phyloP scores from a whole-genome alignment of 2,329 filamentous ascomycete genomes.

The Chrysoporthe cubensis region DNA sequence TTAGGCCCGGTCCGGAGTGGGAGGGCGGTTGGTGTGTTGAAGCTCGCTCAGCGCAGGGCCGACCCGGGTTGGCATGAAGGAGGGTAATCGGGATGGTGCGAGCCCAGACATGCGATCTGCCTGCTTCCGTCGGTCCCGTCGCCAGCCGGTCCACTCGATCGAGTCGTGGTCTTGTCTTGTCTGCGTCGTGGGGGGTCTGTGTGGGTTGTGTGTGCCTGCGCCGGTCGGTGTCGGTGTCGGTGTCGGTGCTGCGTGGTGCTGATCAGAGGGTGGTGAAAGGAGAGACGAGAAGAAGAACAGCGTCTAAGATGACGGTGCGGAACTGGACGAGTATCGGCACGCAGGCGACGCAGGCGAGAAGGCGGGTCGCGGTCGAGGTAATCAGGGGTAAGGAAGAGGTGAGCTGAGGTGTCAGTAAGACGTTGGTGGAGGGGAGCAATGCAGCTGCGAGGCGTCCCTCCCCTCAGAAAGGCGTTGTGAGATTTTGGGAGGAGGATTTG shows the following conservation, averaged over 20 bases:
- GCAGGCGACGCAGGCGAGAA: neutral
- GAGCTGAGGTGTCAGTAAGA: neutral
- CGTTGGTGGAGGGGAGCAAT: conserved; percentile 4
- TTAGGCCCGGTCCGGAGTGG: neutral
- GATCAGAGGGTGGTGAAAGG: conserved; percentile 10
- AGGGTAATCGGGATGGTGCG: conserved; percentile 24
- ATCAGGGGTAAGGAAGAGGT: neutral
- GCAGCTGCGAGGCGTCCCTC: neutral
- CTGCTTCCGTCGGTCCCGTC: conserved; percentile 28
- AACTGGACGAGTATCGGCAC: neutral
- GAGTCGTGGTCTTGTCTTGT: neutral
- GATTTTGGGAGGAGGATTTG: conserved; percentile 13
- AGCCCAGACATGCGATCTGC: conserved; percentile 28
- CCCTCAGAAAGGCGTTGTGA: neutral
- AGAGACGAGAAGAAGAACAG: conserved; percentile 9
- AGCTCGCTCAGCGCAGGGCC: conserved; percentile 13
- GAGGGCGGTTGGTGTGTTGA: neutral
- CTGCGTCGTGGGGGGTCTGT: neutral
- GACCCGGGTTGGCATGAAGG: conserved; percentile 22
- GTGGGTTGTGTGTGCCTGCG: neutral
- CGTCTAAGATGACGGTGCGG: neutral
- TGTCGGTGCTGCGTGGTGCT: conserved; percentile 7
- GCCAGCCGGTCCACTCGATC: conserved; percentile 28
- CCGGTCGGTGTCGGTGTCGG: neutral
- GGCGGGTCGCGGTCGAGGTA: neutral